Evolutionary conservation across 2,329 filamentous ascomycete species (phyloP), one percentile per base, ranked within the genome.

Genomic region (Fusarium nelsonii): DNA sequence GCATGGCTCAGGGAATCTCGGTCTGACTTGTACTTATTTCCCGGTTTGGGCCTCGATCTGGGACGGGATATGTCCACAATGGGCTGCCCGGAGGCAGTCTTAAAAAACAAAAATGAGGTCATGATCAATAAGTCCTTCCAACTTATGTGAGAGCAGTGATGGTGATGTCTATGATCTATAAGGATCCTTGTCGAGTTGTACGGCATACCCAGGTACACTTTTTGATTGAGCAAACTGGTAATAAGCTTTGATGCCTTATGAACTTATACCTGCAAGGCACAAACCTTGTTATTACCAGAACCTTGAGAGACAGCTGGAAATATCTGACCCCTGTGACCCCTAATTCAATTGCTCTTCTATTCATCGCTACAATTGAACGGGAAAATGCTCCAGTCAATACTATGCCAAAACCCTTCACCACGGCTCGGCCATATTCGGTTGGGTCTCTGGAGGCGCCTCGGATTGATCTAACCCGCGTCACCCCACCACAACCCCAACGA

Each of bases 1-100:
- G 77, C 78, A 79, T 78, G 76, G 78, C 77, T 79, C 76, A 74
- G 68, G 75, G 71, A 75, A 78, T 78, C 74, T 75, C 76, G 75
- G 77, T 79, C 76, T 77, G 77, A 77, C 76, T 78, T 78, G 75
- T 77, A 78, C 73, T 77, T 79, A 73, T 77, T 77, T 76, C 73
- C 75, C 75, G 73, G 75, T 76, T 77, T 75, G 73, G 74, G 74
- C 76, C 76, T 78, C 75, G 75, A 75, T 78, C 76, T 75, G 75
- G 75, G 76, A 77, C 75, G 73, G 71, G 66, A 75, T 51, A 51
- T 74, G 73, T 78, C 75, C 73, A 73, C 64, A 66, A 74, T 74
- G 71, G 76, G 73, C 73, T 74, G 73, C 67, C 73, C 70, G 70
- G 73, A 74, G 73, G 75, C 73, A 75, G 74, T 73, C 74, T 74